Percentiles rank a stretch among this genome's conserved stretches.
Conservation (phyloP, 768 basidiomycete genomes). For the Piloderma croceum region DNA sequence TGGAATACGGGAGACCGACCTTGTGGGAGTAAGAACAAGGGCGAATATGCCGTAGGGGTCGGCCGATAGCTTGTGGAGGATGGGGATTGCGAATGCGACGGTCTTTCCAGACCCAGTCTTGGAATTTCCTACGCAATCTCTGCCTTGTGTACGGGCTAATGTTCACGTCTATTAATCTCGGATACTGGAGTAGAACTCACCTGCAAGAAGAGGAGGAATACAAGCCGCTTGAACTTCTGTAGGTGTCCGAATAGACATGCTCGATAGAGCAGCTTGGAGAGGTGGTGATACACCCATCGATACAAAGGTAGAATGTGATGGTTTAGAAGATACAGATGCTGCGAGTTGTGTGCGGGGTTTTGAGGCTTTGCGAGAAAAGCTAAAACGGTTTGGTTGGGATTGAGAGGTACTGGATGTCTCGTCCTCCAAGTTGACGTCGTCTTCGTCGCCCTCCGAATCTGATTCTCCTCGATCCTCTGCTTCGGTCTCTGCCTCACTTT, state of each 20-base stretch:
- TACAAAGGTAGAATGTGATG: constrained; percentile 39
- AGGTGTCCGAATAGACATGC: constrained; percentile 81
- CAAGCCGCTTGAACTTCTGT: constrained; percentile 89
- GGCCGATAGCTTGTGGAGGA: constrained; percentile 76
- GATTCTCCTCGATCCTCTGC: background rate
- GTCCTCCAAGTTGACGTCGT: constrained; percentile 9
- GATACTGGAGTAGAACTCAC: constrained; percentile 32
- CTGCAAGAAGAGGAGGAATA: constrained; percentile 79
- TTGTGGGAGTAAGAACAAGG: constrained; percentile 88
- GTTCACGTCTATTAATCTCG: constrained; percentile 11
- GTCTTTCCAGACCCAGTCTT: constrained; percentile 99
- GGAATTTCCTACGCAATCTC: constrained; percentile 95
- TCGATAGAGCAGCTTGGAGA: constrained; percentile 59
- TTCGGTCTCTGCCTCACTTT: constrained; percentile 6
- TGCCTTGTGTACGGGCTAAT: constrained; percentile 43
- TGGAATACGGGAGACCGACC: constrained; percentile 44
- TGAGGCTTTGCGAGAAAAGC: constrained; percentile 18
- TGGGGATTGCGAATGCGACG: constrained; percentile 93
- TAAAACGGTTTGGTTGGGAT: constrained; percentile 9
- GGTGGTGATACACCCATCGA: constrained; percentile 54
- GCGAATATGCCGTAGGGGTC: constrained; percentile 97
- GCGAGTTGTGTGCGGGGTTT: constrained; percentile 5
- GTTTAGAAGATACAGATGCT: constrained; percentile 6
- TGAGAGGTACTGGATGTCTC: background rate
- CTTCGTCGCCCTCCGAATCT: background rate